Base-by-base conservation (phyloP, 768 basidiomycete species). In the Boletus pseudopeckii region DNA sequence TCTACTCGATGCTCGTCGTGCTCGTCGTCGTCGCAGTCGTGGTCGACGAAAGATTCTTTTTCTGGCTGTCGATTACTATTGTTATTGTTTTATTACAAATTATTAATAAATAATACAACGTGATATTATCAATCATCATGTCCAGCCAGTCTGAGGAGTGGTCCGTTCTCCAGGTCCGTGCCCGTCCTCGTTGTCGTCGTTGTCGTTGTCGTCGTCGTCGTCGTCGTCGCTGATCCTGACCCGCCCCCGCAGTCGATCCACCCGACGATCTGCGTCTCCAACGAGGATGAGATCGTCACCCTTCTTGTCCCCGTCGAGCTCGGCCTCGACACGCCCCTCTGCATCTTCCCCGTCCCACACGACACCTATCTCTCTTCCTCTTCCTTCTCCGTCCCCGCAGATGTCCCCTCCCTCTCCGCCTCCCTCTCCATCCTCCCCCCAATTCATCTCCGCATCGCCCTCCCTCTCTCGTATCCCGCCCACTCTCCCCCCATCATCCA, bases 271-370 rank as follows among this genome's bases (percentile, higher is more conserved):
- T 89, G 75, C 63, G 58, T 86, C 37, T 78, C 81, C 6, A 77
- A 72, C 45, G 63, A 69, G 30, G 65, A 72, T 44, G 49, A 24
- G 36, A 48, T 56, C 68, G 67, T 22, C 60, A 66, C 30, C 67
- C 74, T 47, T 62, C 78, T 86, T 20, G 81, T 90, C 45, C 83
- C 87, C 9, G 70, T 92, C 37, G 82, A 90, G 56, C 75, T 90
- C 36, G 74, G 68, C 15, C 62, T 66, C 10, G 67, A 80, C 17
- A 74, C 66, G n/a, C 64, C 59, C 10, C 64, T 86, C 22, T 45
- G 64, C 40, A 64, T 84, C 37, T 54, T 68, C 34, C 22, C 51
- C 37, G 48, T 57, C 14, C n/a, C 47, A 5, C 59, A 53, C 45
- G 58, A 61, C 38, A 4, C 18, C 37, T 49, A 54, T 43, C 48